Conservation (phyloP, 257 asterid genomes). For the Solanum tarapatanum region DNA sequence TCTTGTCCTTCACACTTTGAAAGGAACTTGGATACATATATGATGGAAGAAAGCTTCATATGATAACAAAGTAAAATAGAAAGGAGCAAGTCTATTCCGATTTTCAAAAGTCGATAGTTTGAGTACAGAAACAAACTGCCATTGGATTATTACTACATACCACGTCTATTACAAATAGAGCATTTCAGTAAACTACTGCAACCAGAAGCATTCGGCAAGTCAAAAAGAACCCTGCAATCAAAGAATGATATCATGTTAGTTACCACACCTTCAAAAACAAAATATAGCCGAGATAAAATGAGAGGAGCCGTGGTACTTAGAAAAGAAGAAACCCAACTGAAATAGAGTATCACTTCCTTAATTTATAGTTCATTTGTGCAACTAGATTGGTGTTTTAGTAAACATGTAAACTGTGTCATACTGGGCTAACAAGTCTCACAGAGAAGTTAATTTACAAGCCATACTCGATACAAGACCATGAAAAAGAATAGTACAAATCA, state of each 20-base stretch:
- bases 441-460: neutral
- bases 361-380: neutral
- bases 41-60: neutral
- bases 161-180: neutral
- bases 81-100: neutral
- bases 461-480: neutral
- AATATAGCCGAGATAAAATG: neutral
- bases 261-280: neutral
- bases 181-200: neutral
- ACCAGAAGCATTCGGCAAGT: neutral
- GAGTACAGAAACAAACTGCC: neutral
- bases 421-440: neutral
- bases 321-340: neutral
- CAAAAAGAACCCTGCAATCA: neutral
- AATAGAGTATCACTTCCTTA: neutral
- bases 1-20: neutral
- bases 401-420: neutral
- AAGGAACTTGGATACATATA: neutral
- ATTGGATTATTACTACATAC: neutral
- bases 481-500: neutral
- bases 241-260: neutral
- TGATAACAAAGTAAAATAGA: neutral
- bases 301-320: neutral
- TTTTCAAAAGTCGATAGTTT: neutral
- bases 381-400: neutral